These are phyloP conservation scores for Tuber calosporum DNA, from an alignment of 495 filamentous ascomycete species.

Conservation along the genomic window DNA sequence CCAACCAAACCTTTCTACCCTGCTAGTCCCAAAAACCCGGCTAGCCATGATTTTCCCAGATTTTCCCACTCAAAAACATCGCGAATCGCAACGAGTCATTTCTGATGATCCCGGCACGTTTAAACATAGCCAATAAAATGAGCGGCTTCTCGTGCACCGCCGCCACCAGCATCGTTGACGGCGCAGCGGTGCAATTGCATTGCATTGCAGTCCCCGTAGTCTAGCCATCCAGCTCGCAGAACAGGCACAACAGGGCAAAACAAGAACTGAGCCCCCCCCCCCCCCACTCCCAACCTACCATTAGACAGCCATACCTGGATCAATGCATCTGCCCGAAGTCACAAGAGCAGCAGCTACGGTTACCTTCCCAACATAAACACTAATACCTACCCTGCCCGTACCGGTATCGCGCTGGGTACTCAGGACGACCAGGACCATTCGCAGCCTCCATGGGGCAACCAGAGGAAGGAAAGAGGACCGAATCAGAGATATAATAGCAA, in stretches of 20 bases:
- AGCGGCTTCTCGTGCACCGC: not conserved
- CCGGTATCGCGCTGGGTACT: not conserved
- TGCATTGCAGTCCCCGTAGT: not conserved
- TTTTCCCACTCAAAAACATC: not conserved
- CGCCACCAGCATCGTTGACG: too few relatives aligned
- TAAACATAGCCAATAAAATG: not conserved
- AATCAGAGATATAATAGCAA: not conserved
- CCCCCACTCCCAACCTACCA: too few relatives aligned
- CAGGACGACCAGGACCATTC: not conserved
- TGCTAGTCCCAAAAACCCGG: not conserved
- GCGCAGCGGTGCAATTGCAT: not conserved
- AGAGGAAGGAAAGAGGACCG: not conserved
- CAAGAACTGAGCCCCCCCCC: not conserved
- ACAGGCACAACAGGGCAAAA: not conserved
- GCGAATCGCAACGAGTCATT: not conserved
- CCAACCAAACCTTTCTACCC: not conserved
- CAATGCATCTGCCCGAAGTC: not conserved
- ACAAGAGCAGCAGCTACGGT: not conserved
- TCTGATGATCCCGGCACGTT: not conserved
- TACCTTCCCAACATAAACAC: not conserved
- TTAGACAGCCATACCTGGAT: not conserved
- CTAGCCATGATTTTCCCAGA: too few relatives aligned
- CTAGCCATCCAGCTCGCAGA: not conserved
- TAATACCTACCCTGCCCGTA: not conserved
- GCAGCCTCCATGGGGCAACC: not conserved